Base-by-base conservation (phyloP, 2,329 filamentous ascomycete genomes). In the Tolypocladium amazonense region DNA sequence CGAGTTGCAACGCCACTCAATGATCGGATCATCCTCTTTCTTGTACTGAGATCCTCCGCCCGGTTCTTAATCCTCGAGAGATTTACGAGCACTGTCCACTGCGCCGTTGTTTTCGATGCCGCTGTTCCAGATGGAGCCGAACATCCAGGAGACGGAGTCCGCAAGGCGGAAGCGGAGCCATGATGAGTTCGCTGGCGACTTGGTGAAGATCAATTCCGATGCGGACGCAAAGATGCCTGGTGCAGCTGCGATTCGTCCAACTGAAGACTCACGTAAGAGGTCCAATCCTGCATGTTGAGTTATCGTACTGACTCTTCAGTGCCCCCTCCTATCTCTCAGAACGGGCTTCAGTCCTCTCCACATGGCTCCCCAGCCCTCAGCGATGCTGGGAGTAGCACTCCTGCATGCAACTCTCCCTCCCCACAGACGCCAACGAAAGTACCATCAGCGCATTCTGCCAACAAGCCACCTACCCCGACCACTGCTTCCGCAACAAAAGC, bases 71-170 rank as follows among this genome's bases (percentile, higher is more conserved):
- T 2, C 4, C 5, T 23, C 2, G 30, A 6, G 14, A 23, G 30
- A 23, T n/a, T 15, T 15, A n/a, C 30, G 30, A 54, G 18, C 7
- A 6, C 30, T 54, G 50, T 30, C 14, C 50, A n/a, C 18, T 4
- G 30, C 7, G 20, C 20, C 50, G 14, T n/a, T 20, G 4, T 18
- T 58, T 56, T 60, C 62, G 61, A 82, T 82, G 80, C 76, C 81
- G 67, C 71, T 83, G 33, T 70, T 75, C 53, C 72, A 75, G 58
- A 72, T 81, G 67, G 78, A 79, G 23, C 69, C 74, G 15, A 82
- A 82, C 62, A 73, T 80, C 37, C 75, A 76, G 67, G 77, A 79
- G 65, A 69, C 73, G 30, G 77, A 80, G 57, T 64, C 69, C 25
- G 70, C 69, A 35, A 70, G 71, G 56, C 73, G 75, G 57, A 82